Evolutionary conservation across 306 rosid species (phyloP), one percentile per base, ranked within the genome.

Genomic region (Inga laurina): DNA sequence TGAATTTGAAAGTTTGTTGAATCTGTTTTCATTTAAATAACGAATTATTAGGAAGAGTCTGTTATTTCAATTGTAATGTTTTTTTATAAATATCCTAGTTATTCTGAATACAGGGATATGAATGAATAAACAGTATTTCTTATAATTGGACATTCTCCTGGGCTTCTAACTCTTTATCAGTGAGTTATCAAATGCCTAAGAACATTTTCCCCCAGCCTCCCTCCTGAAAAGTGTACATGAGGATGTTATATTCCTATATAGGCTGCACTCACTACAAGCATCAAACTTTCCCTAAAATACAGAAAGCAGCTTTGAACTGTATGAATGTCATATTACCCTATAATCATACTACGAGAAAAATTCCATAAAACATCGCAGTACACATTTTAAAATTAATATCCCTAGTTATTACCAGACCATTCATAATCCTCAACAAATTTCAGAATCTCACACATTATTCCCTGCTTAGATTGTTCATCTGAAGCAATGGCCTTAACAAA

Each of bases 331-430:
- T 56, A 41, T n/a, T 5, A 52, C 3, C 22, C 24, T 22, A 43
- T 71, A n/a, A 45, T 14, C 39, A 46, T 13, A 45, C 57, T 48
- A 71, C 4, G 45, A 51, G 56, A 14, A 52, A 24, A 11, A 10
- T 65, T 5, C 74, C 49, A 72, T 24, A 24, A 19, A 54, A 52
- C 30, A 39, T 10, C 51, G 48, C 24, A 3, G 4, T 32, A 39
- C 7, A 6, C 75, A 43, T 71, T 44, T 44, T n/a, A 41, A 19
- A 69, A 69, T 68, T 39, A 39, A 44, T 21, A 44, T 21, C 30
- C 75, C 27, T 5, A 35, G 30, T 51, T 35, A 24, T 54, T 75
- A 68, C 65, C 78, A 75, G 57, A 59, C n/a, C 74, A 75, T 61
- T 48, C 22, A 45, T 15, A 14, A 16, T 32, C 45, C 69, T 45